Evolutionary conservation across 1,284 basidiomycete species (phyloP).

Genomic region (Ganoderma multipileum): DNA sequence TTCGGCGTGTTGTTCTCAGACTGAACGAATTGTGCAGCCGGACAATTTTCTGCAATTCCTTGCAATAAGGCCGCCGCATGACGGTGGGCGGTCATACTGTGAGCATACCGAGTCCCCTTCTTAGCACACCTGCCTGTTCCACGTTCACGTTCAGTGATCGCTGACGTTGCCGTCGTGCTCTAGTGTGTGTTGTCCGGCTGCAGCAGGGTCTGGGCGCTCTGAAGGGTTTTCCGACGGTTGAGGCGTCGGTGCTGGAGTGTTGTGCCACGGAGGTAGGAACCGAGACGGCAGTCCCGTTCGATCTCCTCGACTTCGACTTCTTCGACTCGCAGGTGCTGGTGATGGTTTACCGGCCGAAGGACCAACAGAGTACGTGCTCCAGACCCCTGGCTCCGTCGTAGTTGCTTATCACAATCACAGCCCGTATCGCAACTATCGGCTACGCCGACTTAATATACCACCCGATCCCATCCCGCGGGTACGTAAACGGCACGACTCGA

Average conservation of each 20-base stretch:
- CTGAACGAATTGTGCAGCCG: conserved; percentile 32
- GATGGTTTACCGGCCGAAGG: conserved; percentile 54
- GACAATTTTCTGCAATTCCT: conserved; percentile 35
- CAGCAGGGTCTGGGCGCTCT: conserved; percentile 29
- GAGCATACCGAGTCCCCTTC: conserved; percentile 21
- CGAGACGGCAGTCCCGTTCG: conserved; percentile 39
- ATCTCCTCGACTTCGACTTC: conserved; percentile 72
- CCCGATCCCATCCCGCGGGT: conserved; percentile 49
- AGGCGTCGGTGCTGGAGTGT: conserved; percentile 35
- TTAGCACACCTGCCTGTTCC: conserved; percentile 20
- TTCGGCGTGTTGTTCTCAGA: conserved; percentile 25
- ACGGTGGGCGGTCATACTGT: conserved; percentile 32
- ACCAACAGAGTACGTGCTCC: conserved; percentile 35
- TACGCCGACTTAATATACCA: conserved; percentile 67
- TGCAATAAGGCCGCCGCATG: conserved; percentile 36
- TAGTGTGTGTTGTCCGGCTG: conserved; percentile 37
- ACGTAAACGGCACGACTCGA: conserved; percentile 60
- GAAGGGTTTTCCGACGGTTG: conserved; percentile 26
- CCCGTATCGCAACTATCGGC: conserved; percentile 63
- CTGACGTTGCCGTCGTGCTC: conserved; percentile 19
- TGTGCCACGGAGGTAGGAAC: conserved; percentile 29
- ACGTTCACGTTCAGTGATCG: conserved; percentile 28
- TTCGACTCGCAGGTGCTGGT: conserved; percentile 76
- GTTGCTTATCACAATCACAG: conserved; percentile 44
- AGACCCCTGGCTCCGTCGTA: conserved; percentile 1